Percentiles rank a stretch among this genome's conserved stretches.
phyloP scores from a whole-genome alignment of 805 yeast species.

The Yamadazyma insecticola region DNA sequence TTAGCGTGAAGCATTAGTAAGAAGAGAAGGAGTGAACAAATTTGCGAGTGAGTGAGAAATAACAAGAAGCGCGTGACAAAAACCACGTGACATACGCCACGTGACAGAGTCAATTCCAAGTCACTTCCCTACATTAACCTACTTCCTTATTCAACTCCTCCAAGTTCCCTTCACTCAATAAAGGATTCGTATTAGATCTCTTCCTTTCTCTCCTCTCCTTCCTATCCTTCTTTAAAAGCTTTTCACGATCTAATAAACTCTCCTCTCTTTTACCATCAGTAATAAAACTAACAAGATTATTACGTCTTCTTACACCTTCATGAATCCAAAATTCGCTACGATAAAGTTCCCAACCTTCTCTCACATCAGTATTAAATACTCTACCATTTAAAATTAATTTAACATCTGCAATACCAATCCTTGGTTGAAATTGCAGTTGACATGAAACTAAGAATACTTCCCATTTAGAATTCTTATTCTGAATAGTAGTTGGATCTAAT shows the following conservation, averaged over 20 bases:
- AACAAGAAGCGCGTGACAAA: neutral
- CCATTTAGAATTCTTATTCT: conserved; percentile 27
- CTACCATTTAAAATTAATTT: conserved; percentile 79
- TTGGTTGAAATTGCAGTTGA: conserved; percentile 48
- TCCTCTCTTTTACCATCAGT: conserved; percentile 9
- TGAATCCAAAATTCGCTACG: conserved; percentile 90
- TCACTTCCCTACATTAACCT: too few species aligned
- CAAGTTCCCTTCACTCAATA: conserved; percentile 13
- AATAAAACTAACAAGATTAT: conserved; percentile 28
- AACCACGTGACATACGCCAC: neutral
- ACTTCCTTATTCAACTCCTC: conserved; percentile 8
- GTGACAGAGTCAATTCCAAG: too few species aligned
- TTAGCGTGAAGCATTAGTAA: conserved; percentile 30
- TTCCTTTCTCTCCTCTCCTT: conserved; percentile 38
- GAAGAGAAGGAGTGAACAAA: neutral
- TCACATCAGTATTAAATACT: conserved; percentile 71
- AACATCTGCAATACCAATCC: conserved; percentile 69
- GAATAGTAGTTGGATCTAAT: conserved; percentile 26
- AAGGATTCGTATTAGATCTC: conserved; percentile 13
- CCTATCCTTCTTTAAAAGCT: conserved; percentile 31
- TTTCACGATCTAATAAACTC: conserved; percentile 17
- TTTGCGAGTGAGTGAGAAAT: neutral
- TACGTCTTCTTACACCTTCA: conserved; percentile 64
- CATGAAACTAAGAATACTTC: conserved; percentile 37
- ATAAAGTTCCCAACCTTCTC: conserved; percentile 94